Evolutionary conservation across 768 basidiomycete species (phyloP), one percentile per base, ranked within the genome.

Genomic region (Omphalotus guepiniiformis): DNA sequence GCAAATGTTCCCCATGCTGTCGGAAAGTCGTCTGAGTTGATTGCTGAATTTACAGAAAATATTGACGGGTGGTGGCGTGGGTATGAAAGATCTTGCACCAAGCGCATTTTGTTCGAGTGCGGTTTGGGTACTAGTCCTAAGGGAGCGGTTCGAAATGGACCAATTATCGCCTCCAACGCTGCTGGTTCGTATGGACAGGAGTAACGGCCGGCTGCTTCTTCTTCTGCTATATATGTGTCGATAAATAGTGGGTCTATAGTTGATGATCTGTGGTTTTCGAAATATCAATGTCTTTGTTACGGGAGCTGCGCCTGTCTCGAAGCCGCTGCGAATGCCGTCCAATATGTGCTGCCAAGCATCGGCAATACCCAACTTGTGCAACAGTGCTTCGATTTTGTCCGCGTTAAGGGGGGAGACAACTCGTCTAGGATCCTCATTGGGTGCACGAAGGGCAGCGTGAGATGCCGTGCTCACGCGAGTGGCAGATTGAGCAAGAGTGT

Each of bases 71-170:
- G n/a, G 29, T 62, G 42, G 1, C 57, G 29, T 0, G 64, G 67
- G 44, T 47, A 68, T 0, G 68, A 71, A 2, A 67, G 51, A 34
- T 66, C 63, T 36, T 74, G 70, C 0, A 73, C 55, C 0, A 72
- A 32, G 0, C 58, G 55, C 8, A 65, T 63, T 12, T 58, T 56
- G 4, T 50, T 38, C 0, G 58, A 48, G 18, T 55, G 34, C 0
- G 59, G 56, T 44, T 75, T 76, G 0, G 66, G 67, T 0, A 75
- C 63, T 0, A 72, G 54, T 0, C 65, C 66, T 0, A 77, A 54
- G 0, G 74, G 76, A 0, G 70, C 69, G 0, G 73, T 63, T 0
- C 49, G 51, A 36, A 76, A 77, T 0, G 63, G 65, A 1, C 75
- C 72, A 25, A 76, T 74, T 7, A 67, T 6, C 2, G 43, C 11